Percentiles rank a stretch among this genome's conserved stretches.
Evolutionary conservation across 768 basidiomycete genomes (phyloP).

Genomic region (Kwoniella sp.): DNA sequence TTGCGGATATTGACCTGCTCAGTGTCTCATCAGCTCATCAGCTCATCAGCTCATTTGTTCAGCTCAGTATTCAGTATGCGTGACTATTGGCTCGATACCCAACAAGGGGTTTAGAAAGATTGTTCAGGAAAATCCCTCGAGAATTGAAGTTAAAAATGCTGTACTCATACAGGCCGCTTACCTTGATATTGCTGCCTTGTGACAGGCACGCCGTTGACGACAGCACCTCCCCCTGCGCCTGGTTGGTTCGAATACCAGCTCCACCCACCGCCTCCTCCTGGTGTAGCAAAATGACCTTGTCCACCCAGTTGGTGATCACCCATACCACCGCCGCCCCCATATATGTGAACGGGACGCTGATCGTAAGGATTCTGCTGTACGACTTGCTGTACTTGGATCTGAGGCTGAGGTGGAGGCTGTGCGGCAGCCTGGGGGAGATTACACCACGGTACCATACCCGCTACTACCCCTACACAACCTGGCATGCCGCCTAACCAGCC

Average conservation of each 20-base stretch:
- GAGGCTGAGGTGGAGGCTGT: constrained; percentile 18
- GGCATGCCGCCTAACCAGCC: constrained; percentile 28
- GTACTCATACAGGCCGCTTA: too few species aligned
- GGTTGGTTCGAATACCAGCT: constrained; percentile 47
- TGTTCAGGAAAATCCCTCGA: too few species aligned
- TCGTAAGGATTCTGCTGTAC: constrained; percentile 9
- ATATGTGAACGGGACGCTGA: background rate
- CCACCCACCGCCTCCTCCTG: constrained; percentile 39
- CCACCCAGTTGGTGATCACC: constrained; percentile 42
- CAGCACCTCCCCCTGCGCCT: background rate
- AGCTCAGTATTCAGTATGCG: too few species aligned
- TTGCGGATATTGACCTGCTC: background rate
- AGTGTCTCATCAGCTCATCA: too few species aligned
- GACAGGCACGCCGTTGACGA: background rate
- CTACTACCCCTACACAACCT: constrained; percentile 37
- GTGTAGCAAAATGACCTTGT: constrained; percentile 38
- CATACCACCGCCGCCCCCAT: background rate
- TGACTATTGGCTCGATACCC: too few species aligned
- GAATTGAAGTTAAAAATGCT: too few species aligned
- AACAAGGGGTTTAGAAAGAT: too few species aligned
- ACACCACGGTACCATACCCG: constrained; percentile 41
- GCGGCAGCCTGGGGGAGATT: background rate
- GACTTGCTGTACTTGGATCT: constrained; percentile 21
- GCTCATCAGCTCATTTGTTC: too few species aligned
- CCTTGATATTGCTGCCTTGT: background rate